Evolutionary conservation across 2,329 filamentous ascomycete genomes (phyloP), one percentile per base, ranked within the genome.

Genomic region (Beauveria sp.): DNA sequence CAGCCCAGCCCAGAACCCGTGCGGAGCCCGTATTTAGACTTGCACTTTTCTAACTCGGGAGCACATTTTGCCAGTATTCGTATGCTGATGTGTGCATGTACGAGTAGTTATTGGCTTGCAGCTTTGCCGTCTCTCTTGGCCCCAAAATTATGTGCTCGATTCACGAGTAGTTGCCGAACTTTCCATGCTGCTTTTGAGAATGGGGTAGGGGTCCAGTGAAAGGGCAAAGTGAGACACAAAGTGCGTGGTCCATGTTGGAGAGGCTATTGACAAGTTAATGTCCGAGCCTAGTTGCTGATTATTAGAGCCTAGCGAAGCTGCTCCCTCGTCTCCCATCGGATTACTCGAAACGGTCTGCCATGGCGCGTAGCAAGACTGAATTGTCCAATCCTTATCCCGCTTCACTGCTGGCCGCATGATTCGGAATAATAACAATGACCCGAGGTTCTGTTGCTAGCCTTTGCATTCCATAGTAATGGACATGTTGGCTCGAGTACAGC

Each of bases 281-380:
- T 37, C 12, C 34, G 34, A 37, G 34, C 12, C 34, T 37, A 34
- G 7, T 34, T 5, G 18, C 2, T 28, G n/a, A 40, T 28, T 30
- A 47, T 47, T 46, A 7, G 48, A 59, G 57, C 48, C 22, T 52
- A n/a, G 18, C 46, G 20, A 53, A 14, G n/a, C 18, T 46, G 26
- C 30, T 37, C 50, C 57, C n/a, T 40, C 26, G 9, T 37, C 20
- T 24, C 3, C 56, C 48, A 16, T 41, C 56, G 50, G 57, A 30
- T 59, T 59, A 59, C 57, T 59, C n/a, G 28, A 59, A 59, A 59
- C n/a, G 57, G 57, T 40, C 48, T 43, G 37, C 20, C 22, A 54
- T 30, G 46, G n/a, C 22, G 9, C 18, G 24, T n/a, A 56, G 6
- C 47, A 9, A 26, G 34, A 40, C 51, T 54, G 51, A 16, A 37